Percentiles rank a stretch among this genome's conserved stretches.
phyloP scores from a whole-genome alignment of 805 yeast species.

The Kluyveromyces starmeri region DNA sequence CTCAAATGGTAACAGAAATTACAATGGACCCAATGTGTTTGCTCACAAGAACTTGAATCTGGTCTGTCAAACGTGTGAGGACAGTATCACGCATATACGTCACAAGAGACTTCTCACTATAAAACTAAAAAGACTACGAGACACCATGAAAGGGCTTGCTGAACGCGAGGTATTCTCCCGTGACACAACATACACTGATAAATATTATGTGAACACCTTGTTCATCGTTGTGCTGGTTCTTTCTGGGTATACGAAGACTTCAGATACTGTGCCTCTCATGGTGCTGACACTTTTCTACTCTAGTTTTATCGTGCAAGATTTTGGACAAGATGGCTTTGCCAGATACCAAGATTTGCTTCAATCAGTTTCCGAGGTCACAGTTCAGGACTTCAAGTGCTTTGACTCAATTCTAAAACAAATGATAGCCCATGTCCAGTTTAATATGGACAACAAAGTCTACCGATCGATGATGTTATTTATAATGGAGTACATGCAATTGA shows the following conservation, averaged over 20 bases:
- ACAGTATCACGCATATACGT: constrained; percentile 9
- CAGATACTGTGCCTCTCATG: constrained; percentile 11
- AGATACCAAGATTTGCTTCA: constrained; percentile 20
- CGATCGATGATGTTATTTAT: constrained; percentile 18
- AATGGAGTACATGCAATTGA: constrained; percentile 17
- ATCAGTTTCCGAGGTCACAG: constrained; percentile 12
- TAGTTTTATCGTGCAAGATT: constrained; percentile 18
- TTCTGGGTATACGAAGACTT: constrained; percentile 4
- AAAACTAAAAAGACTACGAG: constrained; percentile 9
- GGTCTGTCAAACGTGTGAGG: constrained; percentile 17
- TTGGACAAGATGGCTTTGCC: constrained; percentile 22
- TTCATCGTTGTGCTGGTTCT: constrained; percentile 15
- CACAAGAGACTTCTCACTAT: constrained; percentile 1
- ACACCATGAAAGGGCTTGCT: constrained; percentile 10
- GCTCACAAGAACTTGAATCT: constrained; percentile 13
- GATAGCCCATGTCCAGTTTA: constrained; percentile 10
- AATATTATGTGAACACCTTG: constrained; percentile 14
- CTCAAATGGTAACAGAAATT: constrained; percentile 1
- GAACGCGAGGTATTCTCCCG: constrained; percentile 11
- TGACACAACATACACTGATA: constrained; percentile 10
- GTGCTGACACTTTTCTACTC: constrained; percentile 14
- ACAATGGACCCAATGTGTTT: constrained; percentile 1
- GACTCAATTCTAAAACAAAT: constrained; percentile 9
- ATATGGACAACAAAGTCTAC: constrained; percentile 13
- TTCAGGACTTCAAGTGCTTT: constrained; percentile 4